These are phyloP conservation scores for Tulasnella sp. DNA, from an alignment of 768 basidiomycete genomes.

Conservation along the genomic window DNA sequence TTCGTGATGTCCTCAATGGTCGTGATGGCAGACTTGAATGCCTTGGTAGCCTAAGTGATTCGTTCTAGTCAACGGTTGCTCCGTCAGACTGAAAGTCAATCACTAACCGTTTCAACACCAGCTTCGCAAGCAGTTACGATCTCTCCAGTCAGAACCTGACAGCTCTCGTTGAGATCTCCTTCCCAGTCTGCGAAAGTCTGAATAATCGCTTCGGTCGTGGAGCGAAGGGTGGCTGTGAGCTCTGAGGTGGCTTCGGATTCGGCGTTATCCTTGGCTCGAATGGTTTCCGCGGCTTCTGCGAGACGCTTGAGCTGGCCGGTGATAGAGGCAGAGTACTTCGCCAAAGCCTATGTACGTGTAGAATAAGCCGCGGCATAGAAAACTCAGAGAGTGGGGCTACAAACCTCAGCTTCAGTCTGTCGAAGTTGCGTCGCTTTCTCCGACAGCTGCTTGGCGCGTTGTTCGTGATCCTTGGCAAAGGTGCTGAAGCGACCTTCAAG, in stretches of 20 bases:
- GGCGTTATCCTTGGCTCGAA: conserved; percentile 59
- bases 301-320: conserved; percentile 62
- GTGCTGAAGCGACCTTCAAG: conserved; percentile 64
- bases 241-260: conserved; percentile 57
- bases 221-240: conserved; percentile 56
- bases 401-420: conserved; percentile 57
- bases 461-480: conserved; percentile 60
- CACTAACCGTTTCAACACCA: conserved; percentile 53
- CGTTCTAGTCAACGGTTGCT: not conserved
- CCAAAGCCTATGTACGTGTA: conserved; percentile 33
- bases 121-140: conserved; percentile 44
- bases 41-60: conserved; percentile 42
- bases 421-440: conserved; percentile 61
- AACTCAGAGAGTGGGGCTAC: not conserved
- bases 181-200: conserved; percentile 61
- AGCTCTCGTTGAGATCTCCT: conserved; percentile 54
- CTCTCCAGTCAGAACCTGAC: conserved; percentile 55
- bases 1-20: conserved; percentile 63
- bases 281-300: conserved; percentile 55
- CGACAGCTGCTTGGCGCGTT: conserved; percentile 58
- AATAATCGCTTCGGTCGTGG: conserved; percentile 59
- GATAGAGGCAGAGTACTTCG: conserved; percentile 55
- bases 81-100: not conserved
- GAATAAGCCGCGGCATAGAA: too few species aligned
- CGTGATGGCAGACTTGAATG: conserved; percentile 60